Base-by-base conservation (phyloP, 192 early-diverging fungal genomes). In the Chytriomyces hyalinus region DNA sequence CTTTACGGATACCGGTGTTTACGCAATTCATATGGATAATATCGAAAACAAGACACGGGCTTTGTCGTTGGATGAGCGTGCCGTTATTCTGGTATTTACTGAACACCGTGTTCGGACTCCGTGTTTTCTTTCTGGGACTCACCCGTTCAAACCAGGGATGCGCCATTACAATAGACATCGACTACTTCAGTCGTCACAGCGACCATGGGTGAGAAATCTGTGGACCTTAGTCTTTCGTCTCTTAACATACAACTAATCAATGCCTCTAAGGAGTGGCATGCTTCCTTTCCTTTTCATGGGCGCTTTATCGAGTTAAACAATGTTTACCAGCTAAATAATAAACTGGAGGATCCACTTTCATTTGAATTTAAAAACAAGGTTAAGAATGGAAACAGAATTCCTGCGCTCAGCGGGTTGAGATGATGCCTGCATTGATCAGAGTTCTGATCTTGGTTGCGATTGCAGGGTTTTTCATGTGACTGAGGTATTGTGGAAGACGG, bases 371-470 rank as follows among this genome's bases (percentile, higher is more conserved):
- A 65, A 65, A 65, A 65, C 63, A 65, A 57, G 53, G 13, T 15
- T 15, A 20, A 65, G 22, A 65, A 4, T 1, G 11, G 4, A 26
- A 65, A 36, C 36, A 36, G 36, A 36, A 36, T 36, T 22, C 15
- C n/a, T 26, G 63, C n/a, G 10, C 43, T 74, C 70, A 83, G 28
- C 78, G 78, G 22, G 78, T 80, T 62, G 77, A 76, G 63, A 87
- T 82, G 47, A 87, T 85, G 22, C 97, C 97, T 49, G 96, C 96
- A 65, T 90, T 89, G 77, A 97, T 91, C 67, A 99, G 87, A 78
- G 92, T 96, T 81, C 94, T 92, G 84, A 99, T 92, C 83, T 97
- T 99, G 75, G 91, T 88, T n/a, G 96, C 94, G 66, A 99, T 89
- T 26, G 81, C 82, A 2, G 96, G 96, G 90, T 98, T 98, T 89